phyloP scores from a whole-genome alignment of 768 basidiomycete genomes.

The Amanita subjunquillea region DNA sequence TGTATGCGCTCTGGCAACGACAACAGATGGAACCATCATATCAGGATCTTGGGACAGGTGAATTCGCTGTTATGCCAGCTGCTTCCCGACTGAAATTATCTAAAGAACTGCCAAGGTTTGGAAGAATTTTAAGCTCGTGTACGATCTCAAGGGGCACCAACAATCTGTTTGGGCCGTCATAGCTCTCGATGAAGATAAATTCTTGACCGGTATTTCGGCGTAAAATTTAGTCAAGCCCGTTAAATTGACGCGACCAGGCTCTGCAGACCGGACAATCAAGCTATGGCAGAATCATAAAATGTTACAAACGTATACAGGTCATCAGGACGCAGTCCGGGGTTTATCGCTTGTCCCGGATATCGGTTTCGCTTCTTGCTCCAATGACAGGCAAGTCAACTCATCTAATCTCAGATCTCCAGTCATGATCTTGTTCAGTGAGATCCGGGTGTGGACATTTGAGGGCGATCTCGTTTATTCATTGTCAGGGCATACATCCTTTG shows the following conservation, averaged over 20 bases:
- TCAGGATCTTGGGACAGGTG: conserved; percentile 98
- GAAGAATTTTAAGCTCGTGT: conserved; percentile 62
- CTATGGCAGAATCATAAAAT: conserved; percentile 75
- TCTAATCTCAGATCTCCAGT: not conserved
- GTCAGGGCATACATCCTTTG: conserved; percentile 95
- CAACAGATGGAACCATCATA: conserved; percentile 63
- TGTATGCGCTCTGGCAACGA: conserved; percentile 75
- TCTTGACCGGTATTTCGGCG: conserved; percentile 57
- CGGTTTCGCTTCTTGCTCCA: conserved; percentile 92
- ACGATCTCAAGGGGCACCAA: conserved; percentile 76
- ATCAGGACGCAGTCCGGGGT: conserved; percentile 86
- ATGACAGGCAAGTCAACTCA: conserved; percentile 60
- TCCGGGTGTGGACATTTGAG: conserved; percentile 84
- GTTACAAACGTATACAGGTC: conserved; percentile 71
- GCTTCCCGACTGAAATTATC: not conserved
- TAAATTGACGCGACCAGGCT: conserved; percentile 35
- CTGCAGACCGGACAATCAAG: conserved; percentile 92
- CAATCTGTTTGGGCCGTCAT: conserved; percentile 94
- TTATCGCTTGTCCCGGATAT: conserved; percentile 73
- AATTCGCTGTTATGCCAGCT: conserved; percentile 13
- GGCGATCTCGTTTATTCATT: conserved; percentile 70
- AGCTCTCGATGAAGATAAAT: conserved; percentile 64
- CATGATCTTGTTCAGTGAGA: conserved; percentile 45
- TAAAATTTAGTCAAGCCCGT: not conserved
- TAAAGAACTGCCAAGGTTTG: conserved; percentile 89